Conservation (phyloP, 73 alveolate genomes). For the Paramecium caudatum region DNA sequence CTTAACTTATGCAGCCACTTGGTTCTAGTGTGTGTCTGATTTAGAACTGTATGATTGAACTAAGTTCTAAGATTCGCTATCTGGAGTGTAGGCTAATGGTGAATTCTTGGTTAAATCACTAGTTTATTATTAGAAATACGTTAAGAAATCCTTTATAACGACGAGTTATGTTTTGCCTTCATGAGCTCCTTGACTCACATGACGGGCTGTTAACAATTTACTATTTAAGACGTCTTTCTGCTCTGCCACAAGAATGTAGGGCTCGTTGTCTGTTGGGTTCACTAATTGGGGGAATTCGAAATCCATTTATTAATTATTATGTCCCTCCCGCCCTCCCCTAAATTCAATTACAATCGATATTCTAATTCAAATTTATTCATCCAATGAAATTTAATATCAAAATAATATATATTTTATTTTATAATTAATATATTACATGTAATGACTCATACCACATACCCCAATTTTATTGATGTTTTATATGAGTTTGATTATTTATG, state of each 20-base stretch:
- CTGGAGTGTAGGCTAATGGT: slow-evolving; percentile 44
- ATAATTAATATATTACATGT: no score
- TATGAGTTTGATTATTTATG: no score
- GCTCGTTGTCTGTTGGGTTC: slow-evolving; percentile 44
- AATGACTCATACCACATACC: no score
- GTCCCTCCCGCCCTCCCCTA: slow-evolving; percentile 57
- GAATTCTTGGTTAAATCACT: slow-evolving; percentile 41
- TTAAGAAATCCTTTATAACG: not conserved
- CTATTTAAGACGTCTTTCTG: slow-evolving; percentile 21
- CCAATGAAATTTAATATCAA: slow-evolving; percentile 47
- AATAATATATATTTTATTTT: no score
- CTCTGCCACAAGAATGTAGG: slow-evolving; percentile 6
- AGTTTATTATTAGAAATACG: not conserved
- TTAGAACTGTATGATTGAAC: not conserved
- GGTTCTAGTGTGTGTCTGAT: not conserved
- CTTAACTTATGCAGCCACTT: not conserved
- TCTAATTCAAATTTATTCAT: slow-evolving; percentile 36
- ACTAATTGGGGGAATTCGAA: slow-evolving; percentile 31
- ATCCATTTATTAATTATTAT: slow-evolving; percentile 45
- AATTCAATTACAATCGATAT: slow-evolving; percentile 24
- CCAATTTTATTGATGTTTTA: no score
- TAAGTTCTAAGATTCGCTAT: not conserved
- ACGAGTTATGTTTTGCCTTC: slow-evolving; percentile 15
- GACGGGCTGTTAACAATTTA: slow-evolving; percentile 22
- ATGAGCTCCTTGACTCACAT: slow-evolving; percentile 24